Percentiles rank a stretch among this genome's conserved stretches.
These are phyloP conservation scores for Triadica sebifera DNA, from an alignment of 345 rosid species.

Conservation along the genomic window DNA sequence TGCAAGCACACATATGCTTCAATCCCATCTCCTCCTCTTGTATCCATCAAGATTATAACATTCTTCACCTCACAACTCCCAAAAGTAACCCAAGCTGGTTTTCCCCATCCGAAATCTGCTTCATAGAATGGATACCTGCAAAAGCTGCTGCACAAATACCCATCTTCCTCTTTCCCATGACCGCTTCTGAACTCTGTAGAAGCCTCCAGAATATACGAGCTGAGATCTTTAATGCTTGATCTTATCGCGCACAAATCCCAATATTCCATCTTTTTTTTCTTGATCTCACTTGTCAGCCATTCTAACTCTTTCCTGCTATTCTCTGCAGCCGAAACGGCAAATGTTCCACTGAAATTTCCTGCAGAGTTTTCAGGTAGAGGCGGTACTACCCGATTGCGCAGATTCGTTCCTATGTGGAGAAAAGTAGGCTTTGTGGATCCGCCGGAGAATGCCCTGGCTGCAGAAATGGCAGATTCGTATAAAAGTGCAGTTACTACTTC, in stretches of 20 bases:
- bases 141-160: constrained; percentile 7
- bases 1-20: constrained; percentile 5
- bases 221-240: neutral
- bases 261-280: neutral
- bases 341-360: constrained; percentile 3
- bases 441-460: neutral
- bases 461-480: neutral
- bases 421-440: neutral
- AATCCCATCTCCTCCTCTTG: constrained; percentile 6
- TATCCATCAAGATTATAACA: neutral
- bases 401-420: neutral
- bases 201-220: neutral
- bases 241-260: neutral
- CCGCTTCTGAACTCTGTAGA: neutral
- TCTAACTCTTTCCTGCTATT: neutral
- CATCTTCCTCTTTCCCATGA: neutral
- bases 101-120: constrained; percentile 15
- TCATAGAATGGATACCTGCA: constrained; percentile 4
- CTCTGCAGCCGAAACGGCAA: neutral
- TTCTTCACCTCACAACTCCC: constrained; percentile 3
- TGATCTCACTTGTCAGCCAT: neutral
- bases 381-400: neutral
- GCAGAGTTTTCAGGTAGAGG: neutral
- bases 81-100: neutral
- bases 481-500: constrained; percentile 5